These are phyloP conservation scores for Pleoardoris graminearum DNA, from an alignment of 2,329 filamentous ascomycete genomes.

Conservation along the genomic window DNA sequence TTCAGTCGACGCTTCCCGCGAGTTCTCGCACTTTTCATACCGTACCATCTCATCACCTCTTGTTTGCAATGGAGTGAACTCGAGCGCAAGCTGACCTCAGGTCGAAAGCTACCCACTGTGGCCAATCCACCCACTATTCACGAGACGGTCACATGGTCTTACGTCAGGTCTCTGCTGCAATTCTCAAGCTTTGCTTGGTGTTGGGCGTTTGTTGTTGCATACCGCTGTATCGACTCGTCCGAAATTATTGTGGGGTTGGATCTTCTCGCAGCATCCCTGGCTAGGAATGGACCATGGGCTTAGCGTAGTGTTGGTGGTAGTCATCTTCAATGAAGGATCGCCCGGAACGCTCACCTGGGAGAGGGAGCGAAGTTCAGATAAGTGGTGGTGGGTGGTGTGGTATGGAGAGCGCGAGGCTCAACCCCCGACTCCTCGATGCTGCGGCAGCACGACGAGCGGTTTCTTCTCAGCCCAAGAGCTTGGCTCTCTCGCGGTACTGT, in stretches of 20 bases:
- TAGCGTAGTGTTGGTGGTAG: neutral
- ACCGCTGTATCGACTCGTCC: neutral
- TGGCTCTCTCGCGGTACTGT: neutral
- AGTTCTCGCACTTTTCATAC: slow-evolving; percentile 8
- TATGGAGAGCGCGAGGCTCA: slow-evolving; percentile 6
- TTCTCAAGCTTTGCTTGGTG: slow-evolving; percentile 8
- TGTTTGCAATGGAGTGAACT: slow-evolving; percentile 4
- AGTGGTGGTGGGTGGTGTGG: slow-evolving; percentile 5
- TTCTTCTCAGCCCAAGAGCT: neutral
- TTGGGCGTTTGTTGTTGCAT: neutral
- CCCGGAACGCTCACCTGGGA: slow-evolving; percentile 7
- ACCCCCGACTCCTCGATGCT: slow-evolving; percentile 7
- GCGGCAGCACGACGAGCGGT: slow-evolving; percentile 5
- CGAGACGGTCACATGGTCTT: slow-evolving; percentile 4
- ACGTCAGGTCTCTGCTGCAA: slow-evolving; percentile 1
- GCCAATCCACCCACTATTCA: neutral
- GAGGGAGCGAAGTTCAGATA: slow-evolving; percentile 3
- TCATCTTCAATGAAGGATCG: neutral
- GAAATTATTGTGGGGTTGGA: neutral
- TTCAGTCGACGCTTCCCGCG: slow-evolving; percentile 9
- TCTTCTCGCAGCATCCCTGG: neutral
- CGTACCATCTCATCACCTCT: neutral
- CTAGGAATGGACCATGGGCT: slow-evolving; percentile 7
- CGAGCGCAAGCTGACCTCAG: slow-evolving; percentile 5
- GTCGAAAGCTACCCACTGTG: slow-evolving; percentile 2